Evolutionary conservation across 2,329 filamentous ascomycete species (phyloP).

Genomic region (Ramularia endophylla): DNA sequence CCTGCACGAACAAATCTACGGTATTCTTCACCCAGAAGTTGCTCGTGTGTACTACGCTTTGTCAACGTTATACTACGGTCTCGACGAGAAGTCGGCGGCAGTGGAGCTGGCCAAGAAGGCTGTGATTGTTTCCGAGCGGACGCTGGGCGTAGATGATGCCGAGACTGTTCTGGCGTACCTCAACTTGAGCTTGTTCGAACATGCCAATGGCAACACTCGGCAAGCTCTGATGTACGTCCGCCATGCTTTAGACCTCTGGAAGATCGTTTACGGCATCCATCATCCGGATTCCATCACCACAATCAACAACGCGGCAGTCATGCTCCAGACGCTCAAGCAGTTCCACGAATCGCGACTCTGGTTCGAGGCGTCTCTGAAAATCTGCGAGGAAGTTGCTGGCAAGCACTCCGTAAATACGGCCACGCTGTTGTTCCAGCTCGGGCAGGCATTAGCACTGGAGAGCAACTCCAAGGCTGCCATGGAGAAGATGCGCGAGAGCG

Average conservation of each 20-base stretch:
- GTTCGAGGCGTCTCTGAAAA: constrained; percentile 87
- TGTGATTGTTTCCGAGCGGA: constrained; percentile 91
- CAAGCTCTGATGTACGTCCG: constrained; percentile 81
- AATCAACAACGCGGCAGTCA: constrained; percentile 96
- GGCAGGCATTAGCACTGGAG: constrained; percentile 91
- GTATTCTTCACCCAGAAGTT: constrained; percentile 93
- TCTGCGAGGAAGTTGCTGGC: constrained; percentile 87
- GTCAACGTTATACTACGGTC: constrained; percentile 92
- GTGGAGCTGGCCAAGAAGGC: constrained; percentile 95
- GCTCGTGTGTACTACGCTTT: constrained; percentile 91
- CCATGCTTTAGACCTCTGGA: constrained; percentile 93
- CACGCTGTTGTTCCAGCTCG: constrained; percentile 93
- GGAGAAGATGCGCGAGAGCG: constrained; percentile 89
- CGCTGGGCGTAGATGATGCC: constrained; percentile 84
- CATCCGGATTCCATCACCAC: constrained; percentile 98
- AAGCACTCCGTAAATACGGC: constrained; percentile 87
- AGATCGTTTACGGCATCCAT: constrained; percentile 86
- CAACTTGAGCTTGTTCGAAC: constrained; percentile 89
- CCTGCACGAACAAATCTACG: constrained; percentile 97
- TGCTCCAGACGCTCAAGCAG: constrained; percentile 92
- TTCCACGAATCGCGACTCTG: constrained; percentile 92
- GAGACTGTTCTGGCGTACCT: constrained; percentile 95
- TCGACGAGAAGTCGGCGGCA: constrained; percentile 96
- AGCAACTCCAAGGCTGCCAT: constrained; percentile 90
- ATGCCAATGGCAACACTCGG: constrained; percentile 85